Base-by-base conservation (phyloP, 352 stramenopile species). In the Poterioochromonas sp. region DNA sequence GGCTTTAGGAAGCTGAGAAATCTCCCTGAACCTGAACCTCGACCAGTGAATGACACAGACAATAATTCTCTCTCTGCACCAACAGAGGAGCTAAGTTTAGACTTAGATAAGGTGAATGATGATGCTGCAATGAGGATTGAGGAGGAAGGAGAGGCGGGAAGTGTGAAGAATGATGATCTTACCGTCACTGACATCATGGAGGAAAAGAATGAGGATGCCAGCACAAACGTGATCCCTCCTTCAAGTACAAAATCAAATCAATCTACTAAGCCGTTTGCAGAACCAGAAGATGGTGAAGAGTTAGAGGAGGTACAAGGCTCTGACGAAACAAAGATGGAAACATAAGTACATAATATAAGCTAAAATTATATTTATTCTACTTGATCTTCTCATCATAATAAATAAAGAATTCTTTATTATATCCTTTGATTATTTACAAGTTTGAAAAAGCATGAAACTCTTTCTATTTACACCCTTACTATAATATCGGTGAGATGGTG, bases 171-270 rank as follows among this genome's bases (percentile, higher is more conserved):
- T 49, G 60, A 76, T 84, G 68, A 84, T 83, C 40, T 78, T 80
- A 77, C 78, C 82, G 32, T 78, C 18, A 84, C 82, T 49, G 80
- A 54, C 0, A 79, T 69, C 29, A 74, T 77, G 51, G 83, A 80
- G 70, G 58, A 68, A 68, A 18, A 32, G 47, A 58, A 26, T 58
- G 47, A 58, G 47, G 47, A 58, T 15, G 47, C n/a, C n/a, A n/a
- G n/a, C n/a, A n/a, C n/a, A n/a, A n/a, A n/a, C n/a, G n/a, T n/a
- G n/a, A n/a, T n/a, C n/a, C n/a, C n/a, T n/a, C n/a, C n/a, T n/a
- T n/a, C n/a, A n/a, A n/a, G n/a, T n/a, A n/a, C n/a, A n/a, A n/a
- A n/a, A n/a, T n/a, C n/a, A n/a, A n/a, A n/a, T n/a, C n/a, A n/a
- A n/a, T n/a, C n/a, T n/a, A n/a, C n/a, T n/a, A n/a, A n/a, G n/a